Evolutionary conservation across 176 grass and related monocot species (phyloP).

Genomic region (Oryza brachyantha): DNA sequence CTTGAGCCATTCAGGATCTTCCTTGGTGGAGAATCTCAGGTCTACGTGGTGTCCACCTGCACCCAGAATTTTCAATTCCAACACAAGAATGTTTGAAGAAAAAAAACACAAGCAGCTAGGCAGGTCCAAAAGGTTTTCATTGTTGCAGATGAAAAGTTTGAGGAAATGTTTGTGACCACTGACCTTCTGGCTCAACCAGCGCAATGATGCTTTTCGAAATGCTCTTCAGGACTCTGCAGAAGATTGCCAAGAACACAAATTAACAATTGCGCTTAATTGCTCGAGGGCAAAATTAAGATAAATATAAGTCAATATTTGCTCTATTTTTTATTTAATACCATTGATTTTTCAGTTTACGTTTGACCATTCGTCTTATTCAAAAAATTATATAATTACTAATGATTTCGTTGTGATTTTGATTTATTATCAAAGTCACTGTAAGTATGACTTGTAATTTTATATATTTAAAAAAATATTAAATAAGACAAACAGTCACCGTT

Average conservation of each 20-base stretch:
- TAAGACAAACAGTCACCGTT: no score
- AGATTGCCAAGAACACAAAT: background rate
- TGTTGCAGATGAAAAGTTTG: background rate
- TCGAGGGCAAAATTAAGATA: background rate
- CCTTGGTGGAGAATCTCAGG: slow-evolving; percentile 49
- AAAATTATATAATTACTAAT: no score
- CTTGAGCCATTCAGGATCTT: slow-evolving; percentile 56
- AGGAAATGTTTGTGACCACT: background rate
- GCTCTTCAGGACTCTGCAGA: slow-evolving; percentile 52
- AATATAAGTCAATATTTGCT: background rate
- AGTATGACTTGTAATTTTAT: no score
- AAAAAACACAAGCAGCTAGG: background rate
- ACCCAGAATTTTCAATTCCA: background rate
- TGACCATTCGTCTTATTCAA: no score
- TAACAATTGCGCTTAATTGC: background rate
- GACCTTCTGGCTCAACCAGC: slow-evolving; percentile 58
- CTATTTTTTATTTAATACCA: no score
- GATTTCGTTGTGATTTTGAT: no score
- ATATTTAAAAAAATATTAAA: background rate
- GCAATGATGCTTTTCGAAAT: slow-evolving; percentile 57
- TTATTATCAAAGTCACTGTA: no score
- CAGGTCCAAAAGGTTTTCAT: background rate
- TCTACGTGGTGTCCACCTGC: slow-evolving; percentile 60
- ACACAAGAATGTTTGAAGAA: background rate
- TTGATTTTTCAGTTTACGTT: no score